Evolutionary conservation across 768 basidiomycete genomes (phyloP), one percentile per base, ranked within the genome.

Genomic region (Psilocybe cubensis): DNA sequence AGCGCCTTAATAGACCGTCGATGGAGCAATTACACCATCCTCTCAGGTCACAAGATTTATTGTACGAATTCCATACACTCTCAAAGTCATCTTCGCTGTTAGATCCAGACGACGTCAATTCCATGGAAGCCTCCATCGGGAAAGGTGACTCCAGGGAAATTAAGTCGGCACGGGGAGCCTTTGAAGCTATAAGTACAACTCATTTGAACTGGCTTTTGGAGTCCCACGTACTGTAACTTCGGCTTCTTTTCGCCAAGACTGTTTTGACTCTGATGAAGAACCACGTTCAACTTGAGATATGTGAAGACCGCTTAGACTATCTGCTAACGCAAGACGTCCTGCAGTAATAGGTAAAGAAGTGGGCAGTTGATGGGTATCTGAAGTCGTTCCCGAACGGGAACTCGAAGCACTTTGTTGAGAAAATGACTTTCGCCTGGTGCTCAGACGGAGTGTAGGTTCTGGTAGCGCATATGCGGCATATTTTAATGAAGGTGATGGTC

Each of bases 101-200:
- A 45, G 45, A 57, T 35, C 27, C 20, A 12, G 59, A 56, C 10
- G 35, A 38, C 28, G 51, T 57, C 18, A 60, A 70, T 58, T 23
- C 48, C 8, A 66, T 68, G 21, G 62, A 35, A 21, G 77, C 75
- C 57, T 87, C 86, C 7, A 77, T 67, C 41, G 83, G 73, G 72
- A 87, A 87, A 2, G 90, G 88, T 1, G 87, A 84, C 68, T 93
- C 90, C 35, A 94, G 80, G 8, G 84, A 76, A 59, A 93, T 92
- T 45, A 93, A 81, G 72, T 92, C 88, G 56, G 70, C 59, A 52
- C 75, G 75, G 44, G 71, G 60, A 17, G 53, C 65, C 63, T 78
- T 74, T 53, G 41, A 25, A 62, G 50, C 17, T 5, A 33, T 48
- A n/a, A 35, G 29, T 45, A 40, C 46, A 29, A 41, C 28, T 59